Conservation (phyloP, 169 alveolate species). For the Babesia bigemina region DNA sequence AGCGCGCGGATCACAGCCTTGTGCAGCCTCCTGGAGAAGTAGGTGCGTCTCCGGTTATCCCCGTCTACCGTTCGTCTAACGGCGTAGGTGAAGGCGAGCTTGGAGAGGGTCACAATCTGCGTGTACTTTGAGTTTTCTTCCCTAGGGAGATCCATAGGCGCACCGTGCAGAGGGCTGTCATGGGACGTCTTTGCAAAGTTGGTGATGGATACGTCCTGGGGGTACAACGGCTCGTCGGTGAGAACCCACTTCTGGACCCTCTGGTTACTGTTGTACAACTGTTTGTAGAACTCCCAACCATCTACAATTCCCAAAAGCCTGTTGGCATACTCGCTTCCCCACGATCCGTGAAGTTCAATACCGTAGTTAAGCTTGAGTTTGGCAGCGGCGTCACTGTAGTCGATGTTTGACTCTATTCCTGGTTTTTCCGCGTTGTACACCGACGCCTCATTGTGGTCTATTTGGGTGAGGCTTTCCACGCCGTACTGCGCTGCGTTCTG, state of each 20-base stretch:
- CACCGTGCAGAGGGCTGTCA: background rate
- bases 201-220: conserved; percentile 68
- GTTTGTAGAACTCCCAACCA: conserved; percentile 59
- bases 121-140: conserved; percentile 52
- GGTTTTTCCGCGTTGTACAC: conserved; percentile 58
- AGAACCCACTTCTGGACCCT: conserved; percentile 69
- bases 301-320: conserved; percentile 64
- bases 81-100: conserved; percentile 72
- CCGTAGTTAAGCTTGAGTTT: conserved; percentile 70
- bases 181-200: conserved; percentile 10
- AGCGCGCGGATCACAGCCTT: conserved; percentile 75
- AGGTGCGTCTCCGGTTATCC: conserved; percentile 63
- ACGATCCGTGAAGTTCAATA: conserved; percentile 72
- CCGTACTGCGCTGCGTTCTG: conserved; percentile 71
- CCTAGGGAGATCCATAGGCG: background rate
- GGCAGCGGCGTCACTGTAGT: conserved; percentile 76
- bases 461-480: conserved; percentile 64
- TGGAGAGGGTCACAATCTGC: conserved; percentile 71
- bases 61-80: conserved; percentile 55
- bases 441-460: conserved; percentile 73
- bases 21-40: conserved; percentile 75
- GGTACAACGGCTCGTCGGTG: conserved; percentile 67
- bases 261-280: conserved; percentile 2
- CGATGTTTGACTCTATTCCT: conserved; percentile 64
- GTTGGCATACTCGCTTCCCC: conserved; percentile 80